Percentiles rank a stretch among this genome's conserved stretches.
These are phyloP conservation scores for Cryptosporidium meleagridis DNA, from an alignment of 169 alveolate genomes.

Conservation along the genomic window DNA sequence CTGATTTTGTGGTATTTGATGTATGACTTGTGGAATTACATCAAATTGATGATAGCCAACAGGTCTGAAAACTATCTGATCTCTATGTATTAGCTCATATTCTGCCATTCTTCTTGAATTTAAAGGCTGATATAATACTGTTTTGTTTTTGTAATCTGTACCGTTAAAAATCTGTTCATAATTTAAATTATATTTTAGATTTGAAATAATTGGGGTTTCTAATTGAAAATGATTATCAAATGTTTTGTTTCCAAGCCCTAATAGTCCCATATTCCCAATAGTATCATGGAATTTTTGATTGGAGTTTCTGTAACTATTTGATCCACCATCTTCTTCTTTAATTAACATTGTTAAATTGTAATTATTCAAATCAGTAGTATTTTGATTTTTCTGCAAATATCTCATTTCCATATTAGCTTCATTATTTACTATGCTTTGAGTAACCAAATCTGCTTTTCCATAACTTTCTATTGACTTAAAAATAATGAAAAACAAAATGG, in stretches of 20 bases:
- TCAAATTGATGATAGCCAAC: conserved; percentile 19
- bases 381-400: not conserved
- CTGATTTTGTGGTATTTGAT: conserved; percentile 36
- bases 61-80: not conserved
- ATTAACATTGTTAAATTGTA: not conserved
- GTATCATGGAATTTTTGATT: too few species aligned
- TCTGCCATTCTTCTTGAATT: conserved; percentile 20
- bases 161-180: not conserved
- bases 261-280: too few species aligned
- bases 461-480: not conserved
- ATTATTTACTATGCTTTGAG: not conserved
- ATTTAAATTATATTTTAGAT: not conserved
- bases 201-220: not conserved
- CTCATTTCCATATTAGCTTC: not conserved
- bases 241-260: not conserved
- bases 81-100: conserved; percentile 19
- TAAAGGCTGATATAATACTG: not conserved
- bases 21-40: conserved; percentile 1
- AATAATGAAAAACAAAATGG: not conserved
- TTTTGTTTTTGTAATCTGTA: not conserved
- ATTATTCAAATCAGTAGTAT: too few species aligned
- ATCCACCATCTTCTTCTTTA: not conserved
- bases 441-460: not conserved
- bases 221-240: not conserved
- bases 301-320: not conserved